A percentile compares a stretch with the other conserved stretches of the same genome.
Evolutionary conservation across 2,329 filamentous ascomycete species (phyloP).

Genomic region (Esteya vermicola): DNA sequence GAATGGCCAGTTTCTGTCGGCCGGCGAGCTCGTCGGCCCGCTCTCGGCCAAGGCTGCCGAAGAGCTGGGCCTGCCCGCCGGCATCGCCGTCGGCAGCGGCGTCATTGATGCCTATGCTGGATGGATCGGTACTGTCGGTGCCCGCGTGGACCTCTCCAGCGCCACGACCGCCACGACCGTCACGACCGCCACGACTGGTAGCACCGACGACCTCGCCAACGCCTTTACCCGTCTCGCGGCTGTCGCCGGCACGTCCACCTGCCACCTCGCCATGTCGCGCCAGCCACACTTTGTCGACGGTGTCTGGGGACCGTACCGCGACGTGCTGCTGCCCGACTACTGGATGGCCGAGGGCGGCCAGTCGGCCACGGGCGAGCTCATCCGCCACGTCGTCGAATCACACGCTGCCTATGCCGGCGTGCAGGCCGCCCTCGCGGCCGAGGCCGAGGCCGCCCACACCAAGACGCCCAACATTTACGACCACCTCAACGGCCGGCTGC

Average conservation of each 20-base stretch:
- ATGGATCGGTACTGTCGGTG: conserved; percentile 98
- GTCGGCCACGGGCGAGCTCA: conserved; percentile 84
- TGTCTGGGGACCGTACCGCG: conserved; percentile 94
- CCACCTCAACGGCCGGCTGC: conserved; percentile 79
- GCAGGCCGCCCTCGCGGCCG: too few species aligned
- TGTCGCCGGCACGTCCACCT: conserved; percentile 93
- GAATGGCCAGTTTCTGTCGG: conserved; percentile 86
- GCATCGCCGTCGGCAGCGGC: conserved; percentile 86
- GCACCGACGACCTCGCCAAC: conserved; percentile 54
- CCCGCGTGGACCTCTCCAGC: conserved; percentile 66
- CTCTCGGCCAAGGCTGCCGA: conserved; percentile 70
- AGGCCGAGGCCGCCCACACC: conserved; percentile 59
- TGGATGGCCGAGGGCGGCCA: conserved; percentile 98
- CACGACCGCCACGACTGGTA: too few species aligned
- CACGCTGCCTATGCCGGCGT: too few species aligned
- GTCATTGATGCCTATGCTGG: conserved; percentile 98
- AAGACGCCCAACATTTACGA: conserved; percentile 85
- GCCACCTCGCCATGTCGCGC: conserved; percentile 89
- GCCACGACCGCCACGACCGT: conserved; percentile 45
- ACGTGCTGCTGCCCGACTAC: conserved; percentile 79
- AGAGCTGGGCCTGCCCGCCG: conserved; percentile 71
- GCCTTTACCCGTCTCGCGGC: conserved; percentile 87
- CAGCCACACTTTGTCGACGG: conserved; percentile 88
- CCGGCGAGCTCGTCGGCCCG: conserved; percentile 77
- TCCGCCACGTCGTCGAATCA: conserved; percentile 89